These are phyloP conservation scores for Zymoseptoria crescenta DNA, from an alignment of 2,329 filamentous ascomycete species.

Conservation along the genomic window DNA sequence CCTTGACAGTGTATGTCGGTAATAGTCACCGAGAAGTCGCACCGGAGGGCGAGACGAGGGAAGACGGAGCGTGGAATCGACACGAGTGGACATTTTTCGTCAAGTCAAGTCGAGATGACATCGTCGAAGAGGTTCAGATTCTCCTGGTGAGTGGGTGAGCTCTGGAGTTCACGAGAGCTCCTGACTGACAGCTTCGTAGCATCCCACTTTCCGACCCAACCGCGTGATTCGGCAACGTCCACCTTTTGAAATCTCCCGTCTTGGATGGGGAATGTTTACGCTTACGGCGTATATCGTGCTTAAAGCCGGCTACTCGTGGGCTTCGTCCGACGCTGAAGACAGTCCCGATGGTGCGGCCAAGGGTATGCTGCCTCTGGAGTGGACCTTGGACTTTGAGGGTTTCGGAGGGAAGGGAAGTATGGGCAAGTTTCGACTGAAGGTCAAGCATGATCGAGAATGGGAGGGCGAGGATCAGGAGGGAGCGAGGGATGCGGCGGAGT, in stretches of 20 bases:
- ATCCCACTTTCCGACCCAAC: conserved; percentile 37
- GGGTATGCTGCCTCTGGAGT: conserved; percentile 33
- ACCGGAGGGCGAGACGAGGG: background rate
- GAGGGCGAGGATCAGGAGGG: conserved; percentile 14
- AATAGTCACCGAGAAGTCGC: background rate
- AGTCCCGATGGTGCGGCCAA: conserved; percentile 27
- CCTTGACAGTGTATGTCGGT: conserved; percentile 29
- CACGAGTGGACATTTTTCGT: conserved; percentile 44
- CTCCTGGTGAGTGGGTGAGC: conserved; percentile 3
- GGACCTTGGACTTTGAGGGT: conserved; percentile 37
- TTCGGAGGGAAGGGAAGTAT: conserved; percentile 32
- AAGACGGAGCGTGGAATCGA: conserved; percentile 24
- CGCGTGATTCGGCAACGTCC: conserved; percentile 28
- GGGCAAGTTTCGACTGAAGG: conserved; percentile 34
- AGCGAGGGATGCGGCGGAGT: conserved; percentile 22
- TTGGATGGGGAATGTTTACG: conserved; percentile 39
- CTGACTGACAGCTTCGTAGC: conserved; percentile 18
- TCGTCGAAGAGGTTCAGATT: conserved; percentile 39
- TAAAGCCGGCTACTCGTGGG: conserved; percentile 39
- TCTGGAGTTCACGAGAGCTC: background rate
- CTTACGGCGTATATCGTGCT: conserved; percentile 35
- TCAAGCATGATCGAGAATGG: conserved; percentile 28
- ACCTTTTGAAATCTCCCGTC: conserved; percentile 35
- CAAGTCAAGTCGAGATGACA: conserved; percentile 34
- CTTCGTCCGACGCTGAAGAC: conserved; percentile 32